phyloP scores from a whole-genome alignment of 2,329 filamentous ascomycete species.

The Ampelomyces quisqualis region DNA sequence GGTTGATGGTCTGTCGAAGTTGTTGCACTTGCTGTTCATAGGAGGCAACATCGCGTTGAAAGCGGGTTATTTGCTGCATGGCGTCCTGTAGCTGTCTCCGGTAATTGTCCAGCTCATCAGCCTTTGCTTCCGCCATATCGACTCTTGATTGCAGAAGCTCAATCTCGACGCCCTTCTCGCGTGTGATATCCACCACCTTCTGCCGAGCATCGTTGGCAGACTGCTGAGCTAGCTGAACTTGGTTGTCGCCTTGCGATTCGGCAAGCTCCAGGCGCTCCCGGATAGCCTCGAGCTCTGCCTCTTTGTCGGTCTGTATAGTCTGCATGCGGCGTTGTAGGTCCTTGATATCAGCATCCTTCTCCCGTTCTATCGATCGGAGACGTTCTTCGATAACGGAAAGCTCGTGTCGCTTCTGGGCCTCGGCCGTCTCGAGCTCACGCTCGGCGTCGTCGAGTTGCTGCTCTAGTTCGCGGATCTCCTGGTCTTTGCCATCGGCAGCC shows the following conservation, averaged over 20 bases:
- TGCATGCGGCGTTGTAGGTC: constrained; percentile 40
- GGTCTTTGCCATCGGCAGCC: constrained; percentile 45
- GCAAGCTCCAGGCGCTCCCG: constrained; percentile 44
- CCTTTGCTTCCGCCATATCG: constrained; percentile 37
- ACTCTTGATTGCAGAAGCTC: constrained; percentile 40
- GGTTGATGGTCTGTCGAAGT: constrained; percentile 28
- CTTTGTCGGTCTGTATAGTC: constrained; percentile 34
- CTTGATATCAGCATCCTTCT: constrained; percentile 43
- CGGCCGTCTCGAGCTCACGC: constrained; percentile 26
- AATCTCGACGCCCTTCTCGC: constrained; percentile 44
- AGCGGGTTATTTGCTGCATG: constrained; percentile 37
- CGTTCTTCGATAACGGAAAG: constrained; percentile 35
- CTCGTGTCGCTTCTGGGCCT: constrained; percentile 34
- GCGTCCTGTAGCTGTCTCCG: constrained; percentile 39
- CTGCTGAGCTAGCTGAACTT: constrained; percentile 45
- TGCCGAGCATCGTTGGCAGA: constrained; percentile 43
- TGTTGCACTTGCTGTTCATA: constrained; percentile 39
- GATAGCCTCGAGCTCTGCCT: constrained; percentile 46
- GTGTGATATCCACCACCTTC: constrained; percentile 39
- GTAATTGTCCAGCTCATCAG: constrained; percentile 41
- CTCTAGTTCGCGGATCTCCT: constrained; percentile 53
- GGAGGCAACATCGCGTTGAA: constrained; percentile 29
- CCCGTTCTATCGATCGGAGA: constrained; percentile 33
- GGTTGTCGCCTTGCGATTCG: constrained; percentile 45
- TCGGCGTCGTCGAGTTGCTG: constrained; percentile 42